phyloP scores from a whole-genome alignment of 1,139 yeast species.

The Geotrichum macrosporum region DNA sequence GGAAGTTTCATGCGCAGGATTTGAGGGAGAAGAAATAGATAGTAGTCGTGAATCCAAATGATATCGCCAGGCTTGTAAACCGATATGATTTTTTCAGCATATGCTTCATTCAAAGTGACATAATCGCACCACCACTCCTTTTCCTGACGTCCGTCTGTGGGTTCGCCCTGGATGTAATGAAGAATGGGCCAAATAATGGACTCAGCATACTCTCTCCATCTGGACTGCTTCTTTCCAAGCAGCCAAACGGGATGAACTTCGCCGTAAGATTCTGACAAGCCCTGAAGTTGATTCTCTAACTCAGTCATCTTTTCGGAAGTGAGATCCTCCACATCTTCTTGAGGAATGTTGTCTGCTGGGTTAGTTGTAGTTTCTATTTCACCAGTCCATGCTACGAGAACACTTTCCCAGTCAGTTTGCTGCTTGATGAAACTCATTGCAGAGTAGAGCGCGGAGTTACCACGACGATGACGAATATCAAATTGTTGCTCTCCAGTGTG shows the following conservation, averaged over 20 bases:
- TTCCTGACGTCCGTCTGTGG: conserved; percentile 67
- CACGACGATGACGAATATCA: conserved; percentile 49
- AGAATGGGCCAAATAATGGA: conserved; percentile 89
- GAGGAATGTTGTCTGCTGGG: conserved; percentile 19
- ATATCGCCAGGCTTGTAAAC: conserved; percentile 86
- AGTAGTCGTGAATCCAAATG: conserved; percentile 94
- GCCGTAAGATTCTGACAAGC: conserved; percentile 39
- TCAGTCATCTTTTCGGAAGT: conserved; percentile 23
- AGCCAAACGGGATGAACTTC: conserved; percentile 76
- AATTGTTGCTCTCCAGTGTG: conserved; percentile 23
- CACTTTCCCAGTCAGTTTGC: conserved; percentile 70
- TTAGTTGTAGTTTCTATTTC: conserved; percentile 44
- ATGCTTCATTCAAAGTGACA: conserved; percentile 84
- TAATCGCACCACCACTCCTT: conserved; percentile 87
- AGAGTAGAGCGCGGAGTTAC: conserved; percentile 80
- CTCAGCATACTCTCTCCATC: conserved; percentile 90
- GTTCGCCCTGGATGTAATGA: conserved; percentile 78
- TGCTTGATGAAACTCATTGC: conserved; percentile 58
- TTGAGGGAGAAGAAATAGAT: conserved; percentile 78
- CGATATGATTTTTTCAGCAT: conserved; percentile 67
- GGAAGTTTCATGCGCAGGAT: conserved; percentile 77
- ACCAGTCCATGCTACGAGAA: conserved; percentile 94
- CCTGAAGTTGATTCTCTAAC: conserved; percentile 18
- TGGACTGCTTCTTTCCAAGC: conserved; percentile 53
- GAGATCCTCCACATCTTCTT: conserved; percentile 19